Percentiles rank a stretch among this genome's conserved stretches.
Conservation (phyloP, 129 eudicot genomes). For the Erigeron canadensis region DNA sequence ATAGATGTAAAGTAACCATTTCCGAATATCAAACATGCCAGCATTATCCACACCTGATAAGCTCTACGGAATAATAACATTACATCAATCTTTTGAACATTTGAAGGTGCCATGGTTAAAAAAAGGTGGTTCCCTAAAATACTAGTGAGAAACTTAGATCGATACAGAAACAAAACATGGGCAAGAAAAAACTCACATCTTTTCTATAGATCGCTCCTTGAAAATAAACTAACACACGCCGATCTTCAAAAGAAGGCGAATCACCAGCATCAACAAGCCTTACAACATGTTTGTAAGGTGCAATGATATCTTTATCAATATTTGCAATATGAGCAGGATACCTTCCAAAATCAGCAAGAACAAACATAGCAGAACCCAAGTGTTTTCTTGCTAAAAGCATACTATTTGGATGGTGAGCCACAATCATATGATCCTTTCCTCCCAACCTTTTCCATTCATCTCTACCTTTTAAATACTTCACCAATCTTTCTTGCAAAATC, state of each 20-base stretch:
- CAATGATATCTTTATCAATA: constrained; percentile 72
- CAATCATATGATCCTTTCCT: constrained; percentile 75
- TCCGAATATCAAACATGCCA: background rate
- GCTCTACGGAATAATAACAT: background rate
- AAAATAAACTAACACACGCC: constrained; percentile 69
- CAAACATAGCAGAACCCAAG: constrained; percentile 66
- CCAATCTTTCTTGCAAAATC: constrained; percentile 62
- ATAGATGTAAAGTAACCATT: background rate
- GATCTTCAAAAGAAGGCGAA: constrained; percentile 55
- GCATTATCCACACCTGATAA: background rate
- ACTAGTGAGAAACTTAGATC: background rate
- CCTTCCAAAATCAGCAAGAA: constrained; percentile 94
- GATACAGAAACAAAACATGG: background rate
- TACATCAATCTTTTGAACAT: background rate
- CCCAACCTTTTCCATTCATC: constrained; percentile 59
- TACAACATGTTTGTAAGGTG: constrained; percentile 92
- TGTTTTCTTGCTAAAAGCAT: constrained; percentile 65
- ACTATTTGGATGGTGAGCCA: constrained; percentile 93
- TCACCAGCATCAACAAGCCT: constrained; percentile 36
- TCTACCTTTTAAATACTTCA: constrained; percentile 50
- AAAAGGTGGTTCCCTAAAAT: background rate
- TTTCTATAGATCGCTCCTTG: constrained; percentile 85
- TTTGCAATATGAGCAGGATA: constrained; percentile 61
- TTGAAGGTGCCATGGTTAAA: background rate
- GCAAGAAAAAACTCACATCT: constrained; percentile 60